Evolutionary conservation across 768 basidiomycete species (phyloP), one percentile per base, ranked within the genome.

Genomic region (Termitomyces sp.): DNA sequence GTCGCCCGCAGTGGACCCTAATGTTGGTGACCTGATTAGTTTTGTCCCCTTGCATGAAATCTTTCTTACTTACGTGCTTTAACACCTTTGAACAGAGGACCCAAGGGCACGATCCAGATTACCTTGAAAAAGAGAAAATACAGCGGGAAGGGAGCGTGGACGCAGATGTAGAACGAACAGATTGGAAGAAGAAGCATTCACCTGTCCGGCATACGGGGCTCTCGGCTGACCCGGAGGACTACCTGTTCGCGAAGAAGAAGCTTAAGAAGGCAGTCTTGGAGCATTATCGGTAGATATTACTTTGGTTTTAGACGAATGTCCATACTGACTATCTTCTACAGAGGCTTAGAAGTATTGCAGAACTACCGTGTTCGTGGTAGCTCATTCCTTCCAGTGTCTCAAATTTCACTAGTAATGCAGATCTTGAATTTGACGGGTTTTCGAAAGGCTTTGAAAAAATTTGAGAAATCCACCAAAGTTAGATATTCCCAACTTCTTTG

Each of bases 391-490:
- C 49, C 34, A 25, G 12, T 12, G 20, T 29, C 9, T 2, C 11
- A 29, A 6, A 51, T 7, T 32, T 52, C 25, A 31, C 4, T 4
- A 34, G 2, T 6, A 31, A 12, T 31, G 25, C 64, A 93, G 88
- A 85, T 90, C 49, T 74, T 98, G 45, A 98, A 99, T 71, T 73
- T 94, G 10, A 91, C 92, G 1, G 97, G 96, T 1, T 94, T 97
- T 71, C 81, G 91, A 32, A 94, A 94, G 70, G 87, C 87, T 0
- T 70, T 94, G 60, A 94, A 90, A 74, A 94, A 94, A 71, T 94
- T 92, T 63, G 90, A 89, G 68, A 95, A 92, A 70, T 74, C 82
- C 4, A 89, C 93, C 14, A 86, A 81, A 72, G 88, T 89, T 66
- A 8, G 70, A 62, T 4, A 31, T 48, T 37, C 14, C 31, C 14